phyloP scores from a whole-genome alignment of 1,284 basidiomycete genomes.

The Peniophora sp. region DNA sequence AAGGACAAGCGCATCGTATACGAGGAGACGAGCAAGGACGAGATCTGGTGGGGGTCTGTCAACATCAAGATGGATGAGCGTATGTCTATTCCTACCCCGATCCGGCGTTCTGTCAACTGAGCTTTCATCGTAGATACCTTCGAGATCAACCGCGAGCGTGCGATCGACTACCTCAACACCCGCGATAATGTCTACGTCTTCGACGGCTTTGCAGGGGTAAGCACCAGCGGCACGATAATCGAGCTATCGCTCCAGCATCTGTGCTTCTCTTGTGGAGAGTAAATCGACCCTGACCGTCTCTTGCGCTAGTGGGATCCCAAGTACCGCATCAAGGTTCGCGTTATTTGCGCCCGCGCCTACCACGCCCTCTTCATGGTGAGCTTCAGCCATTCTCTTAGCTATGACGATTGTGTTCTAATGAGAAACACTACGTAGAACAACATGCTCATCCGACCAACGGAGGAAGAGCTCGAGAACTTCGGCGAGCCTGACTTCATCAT shows the following conservation, averaged over 20 bases:
- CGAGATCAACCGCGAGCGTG: slow-evolving; percentile 99
- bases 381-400: slow-evolving; percentile 14
- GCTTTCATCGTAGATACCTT: slow-evolving; percentile 72
- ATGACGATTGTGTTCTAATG: no score
- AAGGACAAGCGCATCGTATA: slow-evolving; percentile 99
- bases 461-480: slow-evolving; percentile 90
- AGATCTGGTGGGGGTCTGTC: slow-evolving; percentile 99
- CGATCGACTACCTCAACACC: slow-evolving; percentile 99
- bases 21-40: slow-evolving; percentile 95
- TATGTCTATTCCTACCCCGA: slow-evolving; percentile 32
- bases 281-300: slow-evolving; percentile 10
- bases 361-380: slow-evolving; percentile 98
- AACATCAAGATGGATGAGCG: slow-evolving; percentile 99
- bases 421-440: slow-evolving; percentile 61
- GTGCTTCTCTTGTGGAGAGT: not conserved
- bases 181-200: slow-evolving; percentile 99
- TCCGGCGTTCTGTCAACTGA: slow-evolving; percentile 4
- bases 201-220: slow-evolving; percentile 89
- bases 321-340: slow-evolving; percentile 99
- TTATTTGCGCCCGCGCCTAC: slow-evolving; percentile 97
- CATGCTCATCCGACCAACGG: slow-evolving; percentile 98
- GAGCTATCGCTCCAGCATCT: no score
- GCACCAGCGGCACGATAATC: slow-evolving; percentile 14
- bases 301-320: slow-evolving; percentile 84
- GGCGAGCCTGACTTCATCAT: slow-evolving; percentile 99